Conservation (phyloP, 202 grass and related monocot species). For the Schoenoplectus triqueter region DNA sequence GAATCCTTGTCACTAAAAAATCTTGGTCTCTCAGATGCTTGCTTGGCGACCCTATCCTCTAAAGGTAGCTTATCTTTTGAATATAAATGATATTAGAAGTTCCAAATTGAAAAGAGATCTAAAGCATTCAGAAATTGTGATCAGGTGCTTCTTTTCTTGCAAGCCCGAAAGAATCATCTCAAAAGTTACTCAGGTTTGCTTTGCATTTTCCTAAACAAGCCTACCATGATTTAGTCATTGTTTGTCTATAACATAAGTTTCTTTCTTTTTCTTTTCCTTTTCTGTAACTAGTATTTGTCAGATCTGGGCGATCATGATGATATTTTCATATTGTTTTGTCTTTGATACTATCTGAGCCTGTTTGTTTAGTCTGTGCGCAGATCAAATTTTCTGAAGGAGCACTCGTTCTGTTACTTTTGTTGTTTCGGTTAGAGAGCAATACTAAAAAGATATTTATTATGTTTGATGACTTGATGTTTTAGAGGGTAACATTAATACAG, state of each 20-base stretch:
- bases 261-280: conserved; percentile 15
- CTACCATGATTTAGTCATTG: background rate
- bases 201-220: conserved; percentile 20
- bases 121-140: conserved; percentile 27
- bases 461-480: background rate
- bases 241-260: background rate
- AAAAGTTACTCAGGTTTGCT: conserved; percentile 48
- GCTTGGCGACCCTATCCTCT: conserved; percentile 68
- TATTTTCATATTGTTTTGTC: background rate
- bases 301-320: background rate
- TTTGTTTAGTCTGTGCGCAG: background rate
- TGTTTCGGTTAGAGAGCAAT: background rate
- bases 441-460: background rate
- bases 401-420: background rate
- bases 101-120: background rate
- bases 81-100: background rate
- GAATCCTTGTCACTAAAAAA: conserved; percentile 68
- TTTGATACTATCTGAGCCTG: background rate
- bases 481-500: background rate
- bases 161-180: conserved; percentile 35
- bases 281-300: background rate
- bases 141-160: conserved; percentile 39
- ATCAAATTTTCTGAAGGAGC: background rate
- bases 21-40: conserved; percentile 83
- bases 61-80: conserved; percentile 50